Percentiles rank a stretch among this genome's conserved stretches.
phyloP scores from a whole-genome alignment of 169 alveolate species.

The Amoebophrya sp. region DNA sequence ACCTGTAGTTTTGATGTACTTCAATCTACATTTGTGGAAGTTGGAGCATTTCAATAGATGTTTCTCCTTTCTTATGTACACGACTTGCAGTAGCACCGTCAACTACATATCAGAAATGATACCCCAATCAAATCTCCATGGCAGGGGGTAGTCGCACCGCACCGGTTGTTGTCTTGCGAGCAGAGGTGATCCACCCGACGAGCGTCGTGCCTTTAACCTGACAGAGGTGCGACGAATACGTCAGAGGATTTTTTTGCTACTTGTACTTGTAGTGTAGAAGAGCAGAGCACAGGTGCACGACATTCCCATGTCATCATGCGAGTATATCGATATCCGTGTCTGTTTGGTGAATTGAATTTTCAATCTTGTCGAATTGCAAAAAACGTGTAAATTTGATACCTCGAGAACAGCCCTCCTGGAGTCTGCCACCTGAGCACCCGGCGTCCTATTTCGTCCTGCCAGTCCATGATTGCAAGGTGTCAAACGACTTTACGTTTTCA shows the following conservation, averaged over 20 bases:
- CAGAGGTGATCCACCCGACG: neutral
- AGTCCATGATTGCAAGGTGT: neutral
- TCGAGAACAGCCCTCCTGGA: neutral
- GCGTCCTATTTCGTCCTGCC: neutral
- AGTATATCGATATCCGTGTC: neutral
- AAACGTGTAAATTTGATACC: neutral
- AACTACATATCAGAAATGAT: too few species aligned
- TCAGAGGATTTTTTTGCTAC: neutral
- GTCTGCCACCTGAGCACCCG: neutral
- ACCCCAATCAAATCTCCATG: slow-evolving; percentile 10
- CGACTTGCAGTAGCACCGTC: too few species aligned
- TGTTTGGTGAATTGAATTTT: neutral
- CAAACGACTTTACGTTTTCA: too few species aligned
- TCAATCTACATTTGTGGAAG: neutral
- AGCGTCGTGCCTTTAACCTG: neutral
- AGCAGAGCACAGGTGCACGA: neutral
- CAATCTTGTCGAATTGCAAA: neutral
- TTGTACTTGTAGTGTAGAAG: neutral
- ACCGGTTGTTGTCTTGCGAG: neutral
- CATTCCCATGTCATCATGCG: neutral
- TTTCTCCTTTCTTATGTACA: too few species aligned
- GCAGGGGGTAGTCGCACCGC: neutral
- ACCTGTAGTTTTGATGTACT: neutral
- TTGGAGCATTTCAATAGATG: too few species aligned
- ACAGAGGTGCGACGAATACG: neutral